A percentile compares a stretch with the other conserved stretches of the same genome.
Evolutionary conservation across 2,329 filamentous ascomycete genomes (phyloP).

Genomic region (Aspergillus persii): DNA sequence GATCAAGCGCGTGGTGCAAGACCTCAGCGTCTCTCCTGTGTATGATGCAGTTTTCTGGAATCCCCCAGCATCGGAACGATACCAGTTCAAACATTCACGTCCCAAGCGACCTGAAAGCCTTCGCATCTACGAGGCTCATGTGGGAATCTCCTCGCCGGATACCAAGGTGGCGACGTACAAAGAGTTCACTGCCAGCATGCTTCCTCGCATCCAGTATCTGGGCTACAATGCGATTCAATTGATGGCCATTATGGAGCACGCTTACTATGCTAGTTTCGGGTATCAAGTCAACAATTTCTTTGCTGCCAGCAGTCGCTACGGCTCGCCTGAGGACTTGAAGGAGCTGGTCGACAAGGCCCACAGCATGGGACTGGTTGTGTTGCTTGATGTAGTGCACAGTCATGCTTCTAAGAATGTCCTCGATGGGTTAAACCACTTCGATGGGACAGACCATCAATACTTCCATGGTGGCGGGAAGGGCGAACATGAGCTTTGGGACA

Average conservation of each 20-base stretch:
- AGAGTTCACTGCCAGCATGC: conserved; percentile 89
- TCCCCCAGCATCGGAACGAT: conserved; percentile 71
- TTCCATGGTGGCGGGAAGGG: conserved; percentile 87
- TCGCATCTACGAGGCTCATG: conserved; percentile 98
- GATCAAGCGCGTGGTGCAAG: conserved; percentile 97
- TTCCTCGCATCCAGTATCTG: conserved; percentile 83
- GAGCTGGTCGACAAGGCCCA: conserved; percentile 96
- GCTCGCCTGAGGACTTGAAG: conserved; percentile 89
- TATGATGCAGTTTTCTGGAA: conserved; percentile 99
- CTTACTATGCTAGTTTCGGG: conserved; percentile 98
- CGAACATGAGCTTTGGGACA: conserved; percentile 92
- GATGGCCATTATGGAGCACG: conserved; percentile 99
- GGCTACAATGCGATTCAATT: conserved; percentile 98
- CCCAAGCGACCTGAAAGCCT: conserved; percentile 80
- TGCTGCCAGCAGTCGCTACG: conserved; percentile 92
- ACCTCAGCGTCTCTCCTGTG: conserved; percentile 80
- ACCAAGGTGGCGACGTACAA: conserved; percentile 90
- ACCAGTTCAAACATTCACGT: conserved; percentile 77
- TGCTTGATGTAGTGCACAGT: conserved; percentile 95
- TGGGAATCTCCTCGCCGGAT: conserved; percentile 93
- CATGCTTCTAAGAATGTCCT: conserved; percentile 97
- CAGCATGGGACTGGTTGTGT: conserved; percentile 80
- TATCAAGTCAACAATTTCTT: conserved; percentile 99
- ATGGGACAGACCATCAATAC: conserved; percentile 91
- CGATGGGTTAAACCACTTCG: conserved; percentile 93